Evolutionary conservation across 2,329 filamentous ascomycete species (phyloP).

Genomic region (Westerdykella aurantiaca): DNA sequence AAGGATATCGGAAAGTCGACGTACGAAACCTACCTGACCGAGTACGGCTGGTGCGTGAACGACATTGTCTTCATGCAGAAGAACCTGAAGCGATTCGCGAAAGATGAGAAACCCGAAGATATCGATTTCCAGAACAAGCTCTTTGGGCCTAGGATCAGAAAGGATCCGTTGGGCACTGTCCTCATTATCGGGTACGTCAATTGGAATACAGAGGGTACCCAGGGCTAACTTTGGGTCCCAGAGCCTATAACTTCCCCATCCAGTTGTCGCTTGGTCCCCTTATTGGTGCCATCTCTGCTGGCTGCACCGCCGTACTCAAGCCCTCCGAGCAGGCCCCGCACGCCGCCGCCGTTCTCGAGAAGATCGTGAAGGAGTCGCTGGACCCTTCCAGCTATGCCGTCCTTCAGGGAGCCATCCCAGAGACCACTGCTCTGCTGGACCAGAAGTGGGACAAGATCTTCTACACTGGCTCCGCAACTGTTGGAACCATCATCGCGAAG

Average conservation of each 20-base stretch:
- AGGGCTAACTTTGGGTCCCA: constrained; percentile 18
- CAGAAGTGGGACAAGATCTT: constrained; percentile 98
- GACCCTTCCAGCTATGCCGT: constrained; percentile 71
- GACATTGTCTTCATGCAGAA: constrained; percentile 75
- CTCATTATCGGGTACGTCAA: constrained; percentile 68
- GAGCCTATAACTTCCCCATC: constrained; percentile 89
- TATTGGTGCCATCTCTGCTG: constrained; percentile 85
- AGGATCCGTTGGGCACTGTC: constrained; percentile 79
- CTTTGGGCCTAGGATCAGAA: constrained; percentile 69
- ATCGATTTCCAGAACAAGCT: constrained; percentile 63
- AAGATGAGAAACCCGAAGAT: constrained; percentile 70
- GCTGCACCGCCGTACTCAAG: constrained; percentile 86
- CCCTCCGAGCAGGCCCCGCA: constrained; percentile 77
- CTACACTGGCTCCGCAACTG: constrained; percentile 76
- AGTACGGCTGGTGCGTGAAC: constrained; percentile 72
- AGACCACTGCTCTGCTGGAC: constrained; percentile 75
- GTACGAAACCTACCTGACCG: constrained; percentile 68
- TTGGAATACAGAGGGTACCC: neutral
- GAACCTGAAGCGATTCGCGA: constrained; percentile 73
- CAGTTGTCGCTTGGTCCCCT: constrained; percentile 72
- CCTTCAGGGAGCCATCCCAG: constrained; percentile 73
- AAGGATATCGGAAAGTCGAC: constrained; percentile 72
- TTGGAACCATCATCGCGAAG: constrained; percentile 58
- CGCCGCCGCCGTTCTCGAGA: constrained; percentile 71
- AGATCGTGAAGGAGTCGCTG: constrained; percentile 68